These are phyloP conservation scores for Neopestalotiopsis sp. DNA, from an alignment of 2,329 filamentous ascomycete species.

Conservation along the genomic window DNA sequence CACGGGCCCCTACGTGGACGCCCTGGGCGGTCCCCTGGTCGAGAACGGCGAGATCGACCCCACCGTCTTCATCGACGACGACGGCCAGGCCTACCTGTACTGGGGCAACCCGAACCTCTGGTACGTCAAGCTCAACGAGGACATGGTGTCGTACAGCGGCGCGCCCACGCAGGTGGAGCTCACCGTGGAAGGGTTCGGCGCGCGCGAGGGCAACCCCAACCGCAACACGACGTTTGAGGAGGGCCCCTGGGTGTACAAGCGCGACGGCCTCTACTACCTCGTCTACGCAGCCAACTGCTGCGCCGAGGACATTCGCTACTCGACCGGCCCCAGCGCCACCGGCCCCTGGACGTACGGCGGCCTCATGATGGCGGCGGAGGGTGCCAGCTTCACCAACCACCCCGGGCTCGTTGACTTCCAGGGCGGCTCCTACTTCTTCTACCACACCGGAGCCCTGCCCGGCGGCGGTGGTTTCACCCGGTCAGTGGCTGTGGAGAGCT, in stretches of 20 bases:
- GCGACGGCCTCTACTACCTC: conserved; percentile 36
- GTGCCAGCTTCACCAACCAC: conserved; percentile 37
- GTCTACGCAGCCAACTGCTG: conserved; percentile 36
- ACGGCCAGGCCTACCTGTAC: conserved; percentile 49
- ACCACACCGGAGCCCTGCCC: conserved; percentile 39
- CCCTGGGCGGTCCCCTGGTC: conserved; percentile 41
- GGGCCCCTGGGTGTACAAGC: conserved; percentile 39
- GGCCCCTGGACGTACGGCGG: conserved; percentile 40
- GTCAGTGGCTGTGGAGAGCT: conserved; percentile 34
- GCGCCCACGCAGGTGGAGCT: conserved; percentile 27
- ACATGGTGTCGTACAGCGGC: conserved; percentile 45
- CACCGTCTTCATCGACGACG: conserved; percentile 47
- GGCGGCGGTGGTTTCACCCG: conserved; percentile 34
- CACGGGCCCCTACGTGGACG: conserved; percentile 42
- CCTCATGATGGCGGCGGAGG: conserved; percentile 35
- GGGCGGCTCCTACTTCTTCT: conserved; percentile 37
- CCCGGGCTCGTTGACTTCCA: conserved; percentile 36
- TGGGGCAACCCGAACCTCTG: conserved; percentile 44
- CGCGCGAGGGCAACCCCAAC: conserved; percentile 23
- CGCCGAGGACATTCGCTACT: conserved; percentile 38
- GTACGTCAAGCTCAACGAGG: conserved; percentile 45
- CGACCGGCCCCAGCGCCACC: conserved; percentile 31
- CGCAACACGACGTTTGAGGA: conserved; percentile 34
- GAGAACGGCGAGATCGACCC: conserved; percentile 43
- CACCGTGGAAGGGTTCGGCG: conserved; percentile 25